These are phyloP conservation scores for Galeopsis tetrahit DNA, from an alignment of 257 asterid genomes.

Conservation along the genomic window DNA sequence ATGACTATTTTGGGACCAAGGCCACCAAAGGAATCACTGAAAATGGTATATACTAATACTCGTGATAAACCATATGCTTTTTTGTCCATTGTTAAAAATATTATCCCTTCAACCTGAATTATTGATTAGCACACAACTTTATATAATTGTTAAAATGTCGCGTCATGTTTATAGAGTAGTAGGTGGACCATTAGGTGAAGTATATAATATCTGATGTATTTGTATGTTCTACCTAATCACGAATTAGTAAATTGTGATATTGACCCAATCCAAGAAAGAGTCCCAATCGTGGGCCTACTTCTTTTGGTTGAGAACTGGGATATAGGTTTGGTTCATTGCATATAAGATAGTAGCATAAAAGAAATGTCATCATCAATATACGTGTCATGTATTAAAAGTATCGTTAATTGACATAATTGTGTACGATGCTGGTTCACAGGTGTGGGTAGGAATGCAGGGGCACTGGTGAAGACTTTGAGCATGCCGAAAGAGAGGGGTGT, in stretches of 20 bases:
- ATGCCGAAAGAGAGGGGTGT: conserved; percentile 50
- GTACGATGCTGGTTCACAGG: conserved; percentile 39
- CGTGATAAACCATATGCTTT: background rate
- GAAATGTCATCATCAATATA: too few species aligned
- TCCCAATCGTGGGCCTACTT: background rate
- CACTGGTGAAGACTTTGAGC: conserved; percentile 52
- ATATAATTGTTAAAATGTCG: conserved; percentile 20
- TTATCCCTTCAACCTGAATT: background rate
- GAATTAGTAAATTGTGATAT: conserved; percentile 9
- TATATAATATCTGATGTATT: background rate
- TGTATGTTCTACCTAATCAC: conserved; percentile 16
- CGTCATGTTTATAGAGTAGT: conserved; percentile 24
- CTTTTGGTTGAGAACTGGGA: background rate
- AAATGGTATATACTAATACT: conserved; percentile 52
- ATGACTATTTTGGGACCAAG: conserved; percentile 36
- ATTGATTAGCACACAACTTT: background rate
- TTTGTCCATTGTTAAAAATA: background rate
- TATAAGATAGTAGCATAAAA: background rate
- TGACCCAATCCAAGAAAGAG: conserved; percentile 3
- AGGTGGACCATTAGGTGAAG: background rate
- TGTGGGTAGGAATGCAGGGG: conserved; percentile 45
- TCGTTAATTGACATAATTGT: background rate
- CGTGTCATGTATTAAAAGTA: too few species aligned
- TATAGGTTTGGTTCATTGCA: background rate
- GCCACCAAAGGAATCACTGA: conserved; percentile 37